These are phyloP conservation scores for Cerioporus squamosus DNA, from an alignment of 1,284 basidiomycete species.

Conservation along the genomic window DNA sequence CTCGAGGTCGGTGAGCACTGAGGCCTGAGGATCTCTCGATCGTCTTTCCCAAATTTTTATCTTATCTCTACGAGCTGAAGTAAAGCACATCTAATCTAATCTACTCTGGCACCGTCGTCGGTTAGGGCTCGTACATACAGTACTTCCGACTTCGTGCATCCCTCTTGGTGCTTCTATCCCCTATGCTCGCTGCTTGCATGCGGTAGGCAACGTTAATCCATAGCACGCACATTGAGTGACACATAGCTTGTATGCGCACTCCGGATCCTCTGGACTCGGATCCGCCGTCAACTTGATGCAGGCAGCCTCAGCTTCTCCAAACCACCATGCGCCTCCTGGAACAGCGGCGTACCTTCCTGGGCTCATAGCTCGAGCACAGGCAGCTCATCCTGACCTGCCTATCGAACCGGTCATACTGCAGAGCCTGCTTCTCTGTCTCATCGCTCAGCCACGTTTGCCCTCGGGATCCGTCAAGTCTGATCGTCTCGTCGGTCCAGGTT, in stretches of 20 bases:
- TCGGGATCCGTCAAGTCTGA: conserved; percentile 13
- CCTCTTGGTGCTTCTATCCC: too few species aligned
- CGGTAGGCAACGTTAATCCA: too few species aligned
- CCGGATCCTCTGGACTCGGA: too few species aligned
- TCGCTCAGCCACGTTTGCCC: conserved; percentile 39
- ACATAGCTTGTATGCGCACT: too few species aligned
- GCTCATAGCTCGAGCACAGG: conserved; percentile 49
- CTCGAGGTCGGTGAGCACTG: too few species aligned
- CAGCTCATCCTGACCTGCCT: conserved; percentile 48
- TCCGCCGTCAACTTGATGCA: background rate
- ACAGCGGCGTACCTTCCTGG: conserved; percentile 57
- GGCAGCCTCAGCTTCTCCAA: background rate
- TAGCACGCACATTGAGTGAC: too few species aligned
- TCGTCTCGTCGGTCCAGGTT: background rate
- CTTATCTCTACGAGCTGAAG: background rate
- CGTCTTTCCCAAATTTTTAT: background rate
- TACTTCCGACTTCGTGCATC: background rate
- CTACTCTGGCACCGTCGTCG: too few species aligned
- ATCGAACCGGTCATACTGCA: conserved; percentile 68
- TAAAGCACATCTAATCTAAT: too few species aligned
- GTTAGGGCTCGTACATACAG: too few species aligned
- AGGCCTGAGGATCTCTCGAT: too few species aligned
- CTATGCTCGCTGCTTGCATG: too few species aligned
- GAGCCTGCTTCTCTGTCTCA: conserved; percentile 65
- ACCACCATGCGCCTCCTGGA: conserved; percentile 38